A percentile compares a stretch with the other conserved stretches of the same genome.
Evolutionary conservation across 1,139 yeast species (phyloP).

Genomic region (Scheffersomyces cryptocercus): DNA sequence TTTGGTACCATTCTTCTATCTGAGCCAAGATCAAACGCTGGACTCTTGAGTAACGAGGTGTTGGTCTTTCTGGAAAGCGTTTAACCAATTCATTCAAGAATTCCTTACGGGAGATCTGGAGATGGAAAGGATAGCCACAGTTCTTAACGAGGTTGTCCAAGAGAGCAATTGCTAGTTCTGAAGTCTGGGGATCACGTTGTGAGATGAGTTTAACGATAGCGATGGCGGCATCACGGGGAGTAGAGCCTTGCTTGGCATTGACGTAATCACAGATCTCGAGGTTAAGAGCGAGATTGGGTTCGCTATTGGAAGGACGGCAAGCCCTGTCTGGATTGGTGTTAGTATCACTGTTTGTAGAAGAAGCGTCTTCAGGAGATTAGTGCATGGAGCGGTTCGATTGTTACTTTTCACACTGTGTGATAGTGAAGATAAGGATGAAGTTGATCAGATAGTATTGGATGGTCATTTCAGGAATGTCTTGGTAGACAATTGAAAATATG

Average conservation of each 20-base stretch:
- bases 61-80: slow-evolving; percentile 94
- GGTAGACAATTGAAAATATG: no score
- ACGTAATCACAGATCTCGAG: slow-evolving; percentile 91
- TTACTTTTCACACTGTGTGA: no score
- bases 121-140: slow-evolving; percentile 96
- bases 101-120: slow-evolving; percentile 93
- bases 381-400: no score
- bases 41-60: slow-evolving; percentile 76
- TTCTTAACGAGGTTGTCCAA: slow-evolving; percentile 92
- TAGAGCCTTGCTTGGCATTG: slow-evolving; percentile 87
- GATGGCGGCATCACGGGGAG: slow-evolving; percentile 91
- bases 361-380: neutral
- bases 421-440: no score
- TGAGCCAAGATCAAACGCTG: slow-evolving; percentile 86
- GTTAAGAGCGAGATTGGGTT: slow-evolving; percentile 87
- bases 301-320: slow-evolving; percentile 78
- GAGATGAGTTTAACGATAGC: slow-evolving; percentile 85
- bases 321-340: slow-evolving; percentile 62
- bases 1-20: slow-evolving; percentile 96
- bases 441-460: neutral
- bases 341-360: slow-evolving; percentile 11
- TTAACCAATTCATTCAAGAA: slow-evolving; percentile 90
- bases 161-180: slow-evolving; percentile 56
- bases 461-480: no score
- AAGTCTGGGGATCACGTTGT: slow-evolving; percentile 79